phyloP scores from a whole-genome alignment of 2,329 filamentous ascomycete genomes.

The Trichothecium sympodiale region DNA sequence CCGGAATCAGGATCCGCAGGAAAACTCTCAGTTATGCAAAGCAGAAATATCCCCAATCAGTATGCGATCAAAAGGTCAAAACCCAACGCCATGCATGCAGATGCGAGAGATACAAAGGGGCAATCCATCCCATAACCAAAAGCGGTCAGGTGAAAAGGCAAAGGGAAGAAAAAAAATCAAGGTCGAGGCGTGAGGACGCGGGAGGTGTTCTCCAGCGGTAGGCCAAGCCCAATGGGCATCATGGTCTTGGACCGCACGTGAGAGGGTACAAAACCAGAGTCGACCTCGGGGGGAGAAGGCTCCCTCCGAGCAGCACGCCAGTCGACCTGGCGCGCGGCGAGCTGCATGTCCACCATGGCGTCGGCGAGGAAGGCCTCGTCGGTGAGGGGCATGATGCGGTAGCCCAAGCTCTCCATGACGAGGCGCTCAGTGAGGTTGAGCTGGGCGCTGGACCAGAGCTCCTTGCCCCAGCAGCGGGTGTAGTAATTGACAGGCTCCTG shows the following conservation, averaged over 20 bases:
- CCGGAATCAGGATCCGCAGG: background rate
- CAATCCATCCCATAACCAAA: too few species aligned
- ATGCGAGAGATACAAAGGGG: background rate
- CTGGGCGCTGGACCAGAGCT: conserved; percentile 48
- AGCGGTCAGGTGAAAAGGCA: too few species aligned
- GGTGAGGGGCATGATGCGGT: conserved; percentile 51
- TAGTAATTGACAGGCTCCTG: conserved; percentile 43
- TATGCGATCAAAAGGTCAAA: background rate
- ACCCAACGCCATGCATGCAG: background rate
- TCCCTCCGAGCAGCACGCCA: conserved; percentile 12
- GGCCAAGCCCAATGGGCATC: background rate
- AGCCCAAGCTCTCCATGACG: conserved; percentile 53
- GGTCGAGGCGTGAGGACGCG: background rate
- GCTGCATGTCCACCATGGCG: conserved; percentile 53
- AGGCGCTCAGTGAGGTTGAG: conserved; percentile 53
- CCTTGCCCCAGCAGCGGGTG: conserved; percentile 39
- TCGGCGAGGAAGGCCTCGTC: conserved; percentile 44
- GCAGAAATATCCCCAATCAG: background rate
- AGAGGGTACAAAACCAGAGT: conserved; percentile 16
- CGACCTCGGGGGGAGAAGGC: conserved; percentile 15
- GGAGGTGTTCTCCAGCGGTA: background rate
- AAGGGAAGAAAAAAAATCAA: background rate
- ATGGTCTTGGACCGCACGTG: conserved; percentile 26
- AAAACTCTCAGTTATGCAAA: background rate
- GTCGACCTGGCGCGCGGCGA: conserved; percentile 31